phyloP scores from a whole-genome alignment of 768 basidiomycete genomes.

The Suillus paluster region DNA sequence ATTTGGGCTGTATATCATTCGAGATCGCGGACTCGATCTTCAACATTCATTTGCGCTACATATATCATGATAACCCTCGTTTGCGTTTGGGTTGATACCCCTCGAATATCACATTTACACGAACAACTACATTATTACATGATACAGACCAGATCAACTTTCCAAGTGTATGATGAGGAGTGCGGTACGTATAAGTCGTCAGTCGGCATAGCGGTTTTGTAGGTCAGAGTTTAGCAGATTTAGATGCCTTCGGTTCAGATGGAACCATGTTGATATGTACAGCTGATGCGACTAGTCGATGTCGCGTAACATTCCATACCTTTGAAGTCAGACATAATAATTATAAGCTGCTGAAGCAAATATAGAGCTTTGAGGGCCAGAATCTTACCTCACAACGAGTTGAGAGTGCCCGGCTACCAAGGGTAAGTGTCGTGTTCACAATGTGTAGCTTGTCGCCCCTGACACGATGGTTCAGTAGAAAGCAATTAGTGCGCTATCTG shows the following conservation, averaged over 20 bases:
- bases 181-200: not conserved
- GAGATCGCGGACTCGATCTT: slow-evolving; percentile 17
- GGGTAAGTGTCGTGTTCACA: slow-evolving; percentile 53
- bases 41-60: slow-evolving; percentile 23
- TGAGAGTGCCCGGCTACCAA: slow-evolving; percentile 52
- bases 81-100: slow-evolving; percentile 11
- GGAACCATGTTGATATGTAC: slow-evolving; percentile 60
- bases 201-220: not conserved
- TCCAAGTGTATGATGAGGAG: not conserved
- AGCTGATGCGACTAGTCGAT: slow-evolving; percentile 57
- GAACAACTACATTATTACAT: not conserved
- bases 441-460: slow-evolving; percentile 57
- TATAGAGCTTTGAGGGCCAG: not conserved
- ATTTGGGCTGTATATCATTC: not conserved
- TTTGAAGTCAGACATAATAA: slow-evolving; percentile 19
- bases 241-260: slow-evolving; percentile 28
- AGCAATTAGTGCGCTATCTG: not conserved
- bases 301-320: slow-evolving; percentile 62
- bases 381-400: slow-evolving; percentile 51
- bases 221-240: slow-evolving; percentile 25
- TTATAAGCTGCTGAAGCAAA: not conserved
- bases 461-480: not conserved
- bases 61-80: slow-evolving; percentile 9
- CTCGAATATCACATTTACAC: not conserved
- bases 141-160: no score